Evolutionary conservation across 768 basidiomycete genomes (phyloP).

Genomic region (Mycena pura): DNA sequence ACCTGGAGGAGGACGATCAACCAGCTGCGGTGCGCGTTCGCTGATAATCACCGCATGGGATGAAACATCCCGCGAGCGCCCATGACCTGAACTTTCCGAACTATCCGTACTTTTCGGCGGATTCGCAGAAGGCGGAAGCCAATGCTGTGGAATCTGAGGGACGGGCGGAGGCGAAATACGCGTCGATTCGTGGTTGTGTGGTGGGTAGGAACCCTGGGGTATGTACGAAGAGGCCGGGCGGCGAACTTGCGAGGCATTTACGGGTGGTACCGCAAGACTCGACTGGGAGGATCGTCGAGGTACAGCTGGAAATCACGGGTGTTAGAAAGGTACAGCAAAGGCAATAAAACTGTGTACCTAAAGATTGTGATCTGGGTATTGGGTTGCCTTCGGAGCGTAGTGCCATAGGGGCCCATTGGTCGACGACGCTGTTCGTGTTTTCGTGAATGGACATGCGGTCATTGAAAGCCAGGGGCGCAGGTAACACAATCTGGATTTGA

Average conservation of each 20-base stretch:
- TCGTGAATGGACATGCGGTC: conserved; percentile 33
- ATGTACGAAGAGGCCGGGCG: background rate
- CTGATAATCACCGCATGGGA: background rate
- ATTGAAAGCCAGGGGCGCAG: conserved; percentile 62
- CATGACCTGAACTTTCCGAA: conserved; percentile 6
- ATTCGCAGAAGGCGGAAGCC: conserved; percentile 6
- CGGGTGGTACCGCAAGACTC: conserved; percentile 5
- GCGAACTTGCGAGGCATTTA: background rate
- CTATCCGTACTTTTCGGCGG: background rate
- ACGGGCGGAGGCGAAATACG: conserved; percentile 12
- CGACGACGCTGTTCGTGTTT: conserved; percentile 35
- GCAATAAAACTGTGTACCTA: too few species aligned
- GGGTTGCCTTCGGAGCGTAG: conserved; percentile 17
- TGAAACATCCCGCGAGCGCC: conserved; percentile 12
- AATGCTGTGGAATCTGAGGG: conserved; percentile 21
- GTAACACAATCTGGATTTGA: conserved; percentile 71
- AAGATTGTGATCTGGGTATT: conserved; percentile 18
- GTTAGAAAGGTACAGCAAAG: too few species aligned
- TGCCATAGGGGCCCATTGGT: conserved; percentile 43
- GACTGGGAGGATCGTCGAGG: conserved; percentile 17
- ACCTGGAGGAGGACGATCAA: conserved; percentile 7
- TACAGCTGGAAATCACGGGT: conserved; percentile 11
- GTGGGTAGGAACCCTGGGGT: background rate
- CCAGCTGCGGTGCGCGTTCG: conserved; percentile 1
- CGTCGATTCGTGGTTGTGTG: background rate